Percentiles rank a stretch among this genome's conserved stretches.
Conservation (phyloP, 495 filamentous ascomycete genomes). For the Xylaria bambusicola region DNA sequence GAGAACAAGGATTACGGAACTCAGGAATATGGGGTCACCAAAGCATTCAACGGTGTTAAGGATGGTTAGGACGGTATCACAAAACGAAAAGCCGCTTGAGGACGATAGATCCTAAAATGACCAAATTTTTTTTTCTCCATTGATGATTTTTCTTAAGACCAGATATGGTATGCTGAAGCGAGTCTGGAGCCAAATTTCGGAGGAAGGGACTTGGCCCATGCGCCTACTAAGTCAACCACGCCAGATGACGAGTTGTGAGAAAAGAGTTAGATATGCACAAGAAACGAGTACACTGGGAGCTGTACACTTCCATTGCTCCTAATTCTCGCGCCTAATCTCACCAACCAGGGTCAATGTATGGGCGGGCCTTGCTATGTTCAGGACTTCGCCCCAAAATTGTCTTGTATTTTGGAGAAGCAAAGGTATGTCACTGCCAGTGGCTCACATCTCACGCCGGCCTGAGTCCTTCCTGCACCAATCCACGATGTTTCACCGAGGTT, state of each 20-base stretch:
- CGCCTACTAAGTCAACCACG: background rate
- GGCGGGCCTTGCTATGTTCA: background rate
- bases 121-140: conserved; percentile 16
- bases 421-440: no score
- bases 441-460: no score
- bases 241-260: no score
- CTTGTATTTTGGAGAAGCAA: background rate
- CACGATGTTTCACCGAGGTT: no score
- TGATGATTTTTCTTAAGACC: background rate
- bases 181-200: background rate
- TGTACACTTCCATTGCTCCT: no score
- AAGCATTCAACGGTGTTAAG: conserved; percentile 19
- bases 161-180: background rate
- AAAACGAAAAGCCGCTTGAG: conserved; percentile 1
- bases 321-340: no score
- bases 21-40: background rate
- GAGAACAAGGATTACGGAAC: background rate
- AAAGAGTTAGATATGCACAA: no score
- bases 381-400: no score
- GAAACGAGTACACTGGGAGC: no score
- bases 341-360: no score
- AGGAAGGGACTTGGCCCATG: background rate
- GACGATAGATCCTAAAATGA: conserved; percentile 19
- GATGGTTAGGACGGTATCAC: conserved; percentile 6
- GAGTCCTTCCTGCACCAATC: no score